Conservation (phyloP, 345 rosid species). For the Alliaria petiolata region DNA sequence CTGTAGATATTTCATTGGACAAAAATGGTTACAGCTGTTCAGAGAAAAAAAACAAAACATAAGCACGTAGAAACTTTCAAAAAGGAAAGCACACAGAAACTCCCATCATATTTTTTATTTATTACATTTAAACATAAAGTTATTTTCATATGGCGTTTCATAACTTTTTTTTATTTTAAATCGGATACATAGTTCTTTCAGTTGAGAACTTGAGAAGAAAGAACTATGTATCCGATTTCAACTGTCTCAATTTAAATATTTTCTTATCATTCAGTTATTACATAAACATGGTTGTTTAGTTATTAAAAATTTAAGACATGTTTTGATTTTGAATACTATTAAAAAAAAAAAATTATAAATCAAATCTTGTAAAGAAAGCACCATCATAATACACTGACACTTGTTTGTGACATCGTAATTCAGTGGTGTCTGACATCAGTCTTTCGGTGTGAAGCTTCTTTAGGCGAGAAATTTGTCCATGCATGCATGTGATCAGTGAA, state of each 20-base stretch:
- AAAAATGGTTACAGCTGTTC: constrained; percentile 30
- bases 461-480: neutral
- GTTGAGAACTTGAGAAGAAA: too few relatives aligned
- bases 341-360: too few relatives aligned
- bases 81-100: constrained; percentile 10
- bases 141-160: too few relatives aligned
- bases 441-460: neutral
- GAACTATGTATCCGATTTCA: too few relatives aligned
- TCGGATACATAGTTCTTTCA: too few relatives aligned
- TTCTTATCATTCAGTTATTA: neutral
- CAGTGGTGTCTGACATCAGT: neutral
- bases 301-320: neutral
- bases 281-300: neutral
- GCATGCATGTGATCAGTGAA: constrained; percentile 23
- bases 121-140: too few relatives aligned
- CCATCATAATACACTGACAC: neutral
- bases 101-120: too few relatives aligned
- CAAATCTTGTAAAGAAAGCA: neutral
- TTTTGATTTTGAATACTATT: neutral
- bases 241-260: neutral
- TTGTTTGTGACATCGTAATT: neutral
- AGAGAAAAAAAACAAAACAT: neutral
- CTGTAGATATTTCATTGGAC: constrained; percentile 22
- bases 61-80: neutral
- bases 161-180: too few relatives aligned